These are phyloP conservation scores for Podaxis sp. DNA, from an alignment of 768 basidiomycete genomes.

Conservation along the genomic window DNA sequence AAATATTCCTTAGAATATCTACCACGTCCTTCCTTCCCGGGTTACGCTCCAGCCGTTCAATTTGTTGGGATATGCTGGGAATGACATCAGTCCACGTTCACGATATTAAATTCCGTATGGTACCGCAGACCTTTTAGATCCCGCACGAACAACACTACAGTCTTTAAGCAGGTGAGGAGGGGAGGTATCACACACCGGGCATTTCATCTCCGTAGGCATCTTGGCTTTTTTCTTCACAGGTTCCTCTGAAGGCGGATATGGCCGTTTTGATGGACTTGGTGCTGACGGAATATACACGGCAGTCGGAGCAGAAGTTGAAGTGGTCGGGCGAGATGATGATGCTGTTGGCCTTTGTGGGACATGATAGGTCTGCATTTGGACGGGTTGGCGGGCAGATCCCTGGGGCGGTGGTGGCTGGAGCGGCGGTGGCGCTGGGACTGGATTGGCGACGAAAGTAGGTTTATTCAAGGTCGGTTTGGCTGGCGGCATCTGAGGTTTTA, in stretches of 20 bases:
- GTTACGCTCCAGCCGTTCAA: constrained; percentile 23
- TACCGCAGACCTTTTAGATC: constrained; percentile 47
- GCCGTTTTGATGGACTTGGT: constrained; percentile 33
- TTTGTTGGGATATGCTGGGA: constrained; percentile 22
- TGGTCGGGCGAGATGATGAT: neutral
- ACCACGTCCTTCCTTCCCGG: constrained; percentile 17
- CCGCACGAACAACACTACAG: constrained; percentile 55
- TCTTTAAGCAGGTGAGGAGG: constrained; percentile 47
- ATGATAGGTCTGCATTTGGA: neutral
- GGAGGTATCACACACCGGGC: constrained; percentile 45
- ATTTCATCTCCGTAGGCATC: constrained; percentile 24
- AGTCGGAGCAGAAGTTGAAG: constrained; percentile 2
- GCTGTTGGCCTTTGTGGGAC: constrained; percentile 3
- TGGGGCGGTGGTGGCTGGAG: neutral
- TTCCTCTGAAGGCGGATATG: constrained; percentile 24
- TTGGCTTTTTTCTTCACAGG: constrained; percentile 38
- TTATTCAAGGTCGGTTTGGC: constrained; percentile 18
- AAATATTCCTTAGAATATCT: constrained; percentile 22
- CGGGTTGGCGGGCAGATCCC: neutral
- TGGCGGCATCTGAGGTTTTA: constrained; percentile 31
- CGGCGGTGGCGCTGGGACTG: neutral
- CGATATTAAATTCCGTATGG: neutral
- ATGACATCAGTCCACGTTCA: constrained; percentile 19
- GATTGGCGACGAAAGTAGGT: neutral
- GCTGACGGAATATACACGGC: neutral